Conservation (phyloP, 1,284 basidiomycete species). For the Cystobasidiaceae sp. region DNA sequence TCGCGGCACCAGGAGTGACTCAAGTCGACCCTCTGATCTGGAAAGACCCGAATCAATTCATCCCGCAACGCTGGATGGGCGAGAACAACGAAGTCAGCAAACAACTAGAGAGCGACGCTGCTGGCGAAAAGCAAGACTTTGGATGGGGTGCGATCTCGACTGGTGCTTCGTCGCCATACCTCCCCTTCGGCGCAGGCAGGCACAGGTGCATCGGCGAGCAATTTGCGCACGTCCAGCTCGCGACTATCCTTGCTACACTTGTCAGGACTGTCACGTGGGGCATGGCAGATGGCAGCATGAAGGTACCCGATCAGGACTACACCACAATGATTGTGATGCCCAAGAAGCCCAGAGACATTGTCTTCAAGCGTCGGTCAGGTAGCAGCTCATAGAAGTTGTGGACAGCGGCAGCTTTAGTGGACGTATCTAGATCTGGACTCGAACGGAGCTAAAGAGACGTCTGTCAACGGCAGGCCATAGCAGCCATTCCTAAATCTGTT, state of each 20-base stretch:
- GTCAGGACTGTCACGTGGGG: constrained; percentile 71
- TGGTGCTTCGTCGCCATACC: constrained; percentile 51
- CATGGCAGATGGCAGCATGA: constrained; percentile 53
- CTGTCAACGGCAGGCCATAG: no score
- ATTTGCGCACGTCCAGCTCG: constrained; percentile 94
- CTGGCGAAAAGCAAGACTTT: constrained; percentile 86
- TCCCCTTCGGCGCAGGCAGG: constrained; percentile 93
- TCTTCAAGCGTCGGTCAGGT: constrained; percentile 34
- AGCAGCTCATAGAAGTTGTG: no score
- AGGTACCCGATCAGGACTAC: constrained; percentile 80
- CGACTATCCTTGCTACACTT: constrained; percentile 72
- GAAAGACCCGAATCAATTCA: constrained; percentile 67
- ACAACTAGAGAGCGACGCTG: constrained; percentile 65
- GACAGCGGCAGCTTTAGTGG: no score
- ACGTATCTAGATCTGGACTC: no score
- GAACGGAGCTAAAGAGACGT: no score
- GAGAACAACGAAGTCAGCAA: constrained; percentile 65
- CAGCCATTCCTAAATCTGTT: no score
- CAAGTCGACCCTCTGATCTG: constrained; percentile 84
- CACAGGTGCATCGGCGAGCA: constrained; percentile 95
- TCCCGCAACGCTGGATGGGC: constrained; percentile 77
- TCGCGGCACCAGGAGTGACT: constrained; percentile 82
- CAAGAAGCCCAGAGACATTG: constrained; percentile 53
- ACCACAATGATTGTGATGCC: constrained; percentile 73
- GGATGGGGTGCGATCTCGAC: constrained; percentile 68